A percentile compares a stretch with the other conserved stretches of the same genome.
Evolutionary conservation across 2,329 filamentous ascomycete genomes (phyloP).

Genomic region (Berkeleyomyces rouxiae): DNA sequence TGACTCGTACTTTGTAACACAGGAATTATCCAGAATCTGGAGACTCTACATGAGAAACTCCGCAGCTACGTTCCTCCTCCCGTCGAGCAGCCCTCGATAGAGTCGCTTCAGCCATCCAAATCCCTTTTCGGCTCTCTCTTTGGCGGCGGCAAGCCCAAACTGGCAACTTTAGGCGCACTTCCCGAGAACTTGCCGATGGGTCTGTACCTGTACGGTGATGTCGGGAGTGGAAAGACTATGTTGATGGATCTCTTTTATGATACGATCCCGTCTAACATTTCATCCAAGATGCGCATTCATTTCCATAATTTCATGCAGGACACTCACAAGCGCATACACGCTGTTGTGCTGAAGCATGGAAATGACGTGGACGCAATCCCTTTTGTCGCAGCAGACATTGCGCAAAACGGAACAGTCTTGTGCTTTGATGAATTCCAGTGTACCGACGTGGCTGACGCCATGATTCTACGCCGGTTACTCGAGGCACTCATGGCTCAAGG

Average conservation of each 20-base stretch:
- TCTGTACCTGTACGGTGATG: constrained; percentile 89
- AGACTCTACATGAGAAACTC: constrained; percentile 77
- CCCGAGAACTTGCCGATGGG: constrained; percentile 67
- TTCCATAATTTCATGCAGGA: constrained; percentile 99
- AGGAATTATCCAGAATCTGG: constrained; percentile 79
- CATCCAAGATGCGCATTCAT: constrained; percentile 79
- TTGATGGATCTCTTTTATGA: constrained; percentile 98
- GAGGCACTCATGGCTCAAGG: constrained; percentile 90
- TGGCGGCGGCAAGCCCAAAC: constrained; percentile 24
- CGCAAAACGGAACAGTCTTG: constrained; percentile 64
- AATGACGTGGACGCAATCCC: constrained; percentile 81
- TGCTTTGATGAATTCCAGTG: constrained; percentile 99
- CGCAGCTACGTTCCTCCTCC: constrained; percentile 53
- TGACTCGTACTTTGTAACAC: constrained; percentile 11
- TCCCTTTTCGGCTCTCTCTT: constrained; percentile 47
- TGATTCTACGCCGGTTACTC: constrained; percentile 81
- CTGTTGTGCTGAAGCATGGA: constrained; percentile 75
- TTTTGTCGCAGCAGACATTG: constrained; percentile 88
- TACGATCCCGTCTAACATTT: constrained; percentile 65
- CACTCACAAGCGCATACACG: constrained; percentile 78
- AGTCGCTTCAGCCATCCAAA: constrained; percentile 41
- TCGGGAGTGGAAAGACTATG: constrained; percentile 98
- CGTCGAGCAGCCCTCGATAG: constrained; percentile 61
- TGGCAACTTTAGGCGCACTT: constrained; percentile 33
- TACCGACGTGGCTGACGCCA: constrained; percentile 94